A percentile compares a stretch with the other conserved stretches of the same genome.
phyloP scores from a whole-genome alignment of 371 early-diverging fungal species.

The Mortierella sp. region DNA sequence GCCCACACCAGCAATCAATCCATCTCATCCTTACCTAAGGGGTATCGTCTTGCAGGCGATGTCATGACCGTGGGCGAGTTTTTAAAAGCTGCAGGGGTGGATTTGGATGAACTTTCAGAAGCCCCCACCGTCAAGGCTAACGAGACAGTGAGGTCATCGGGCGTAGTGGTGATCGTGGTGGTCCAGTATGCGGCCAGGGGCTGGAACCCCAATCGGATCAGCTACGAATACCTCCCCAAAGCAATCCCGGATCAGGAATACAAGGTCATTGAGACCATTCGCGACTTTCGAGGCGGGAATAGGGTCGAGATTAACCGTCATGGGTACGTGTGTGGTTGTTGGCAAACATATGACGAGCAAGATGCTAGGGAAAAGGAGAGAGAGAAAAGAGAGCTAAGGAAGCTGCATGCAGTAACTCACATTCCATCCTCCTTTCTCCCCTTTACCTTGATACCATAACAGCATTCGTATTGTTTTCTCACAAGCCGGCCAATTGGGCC shows the following conservation, averaged over 20 bases:
- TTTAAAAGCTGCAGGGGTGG: constrained; percentile 46
- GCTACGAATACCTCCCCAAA: constrained; percentile 57
- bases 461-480: constrained; percentile 62
- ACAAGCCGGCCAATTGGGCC: constrained; percentile 64
- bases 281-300: constrained; percentile 52
- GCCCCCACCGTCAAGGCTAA: constrained; percentile 27
- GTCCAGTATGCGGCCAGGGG: constrained; percentile 57
- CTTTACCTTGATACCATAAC: neutral
- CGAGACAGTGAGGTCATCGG: constrained; percentile 56
- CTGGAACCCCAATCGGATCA: constrained; percentile 38
- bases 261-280: constrained; percentile 58
- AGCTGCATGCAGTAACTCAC: no score
- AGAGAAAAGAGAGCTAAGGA: neutral
- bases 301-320: constrained; percentile 59
- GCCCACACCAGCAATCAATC: no score
- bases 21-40: neutral
- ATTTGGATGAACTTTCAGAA: constrained; percentile 31
- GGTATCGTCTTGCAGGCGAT: constrained; percentile 50
- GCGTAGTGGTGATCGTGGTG: constrained; percentile 59
- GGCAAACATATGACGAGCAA: no score
- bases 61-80: constrained; percentile 54
- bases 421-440: neutral
- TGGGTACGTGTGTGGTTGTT: constrained; percentile 37
- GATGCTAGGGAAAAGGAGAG: neutral
- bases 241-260: constrained; percentile 59